Conservation (phyloP, 257 asterid genomes). For the Pogostemon cablin region DNA sequence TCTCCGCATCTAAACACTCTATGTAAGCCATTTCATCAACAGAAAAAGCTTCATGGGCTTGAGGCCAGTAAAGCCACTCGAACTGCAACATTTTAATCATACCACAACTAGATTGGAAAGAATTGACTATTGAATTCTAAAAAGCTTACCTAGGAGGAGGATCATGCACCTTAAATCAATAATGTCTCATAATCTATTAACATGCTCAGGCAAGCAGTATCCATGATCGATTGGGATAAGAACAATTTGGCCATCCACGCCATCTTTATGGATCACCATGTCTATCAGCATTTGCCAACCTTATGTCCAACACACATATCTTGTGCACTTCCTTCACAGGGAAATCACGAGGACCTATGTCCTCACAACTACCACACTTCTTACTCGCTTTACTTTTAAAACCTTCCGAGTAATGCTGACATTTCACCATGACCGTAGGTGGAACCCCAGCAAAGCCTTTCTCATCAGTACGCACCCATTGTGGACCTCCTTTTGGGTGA, state of each 20-base stretch:
- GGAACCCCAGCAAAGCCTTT: slow-evolving; percentile 82
- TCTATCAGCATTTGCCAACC: slow-evolving; percentile 79
- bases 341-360: slow-evolving; percentile 67
- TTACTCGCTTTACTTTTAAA: slow-evolving; percentile 37
- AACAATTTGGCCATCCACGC: slow-evolving; percentile 47
- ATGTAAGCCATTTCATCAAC: slow-evolving; percentile 57
- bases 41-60: slow-evolving; percentile 58
- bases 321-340: slow-evolving; percentile 77
- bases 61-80: slow-evolving; percentile 94
- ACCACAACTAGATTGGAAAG: not conserved
- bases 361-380: slow-evolving; percentile 84
- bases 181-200: not conserved
- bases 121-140: not conserved
- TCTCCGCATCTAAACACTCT: slow-evolving; percentile 61
- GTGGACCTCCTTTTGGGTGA: slow-evolving; percentile 56
- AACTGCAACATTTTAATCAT: too few species aligned
- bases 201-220: slow-evolving; percentile 73
- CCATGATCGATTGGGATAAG: slow-evolving; percentile 84
- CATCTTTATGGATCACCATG: slow-evolving; percentile 64
- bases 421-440: slow-evolving; percentile 65
- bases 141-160: too few species aligned
- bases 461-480: slow-evolving; percentile 41
- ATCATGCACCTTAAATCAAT: too few species aligned
- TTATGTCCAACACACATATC: slow-evolving; percentile 68
- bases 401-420: slow-evolving; percentile 53